Evolutionary conservation across 805 yeast species (phyloP).

Genomic region (Zygotorulaspora chibaensis): DNA sequence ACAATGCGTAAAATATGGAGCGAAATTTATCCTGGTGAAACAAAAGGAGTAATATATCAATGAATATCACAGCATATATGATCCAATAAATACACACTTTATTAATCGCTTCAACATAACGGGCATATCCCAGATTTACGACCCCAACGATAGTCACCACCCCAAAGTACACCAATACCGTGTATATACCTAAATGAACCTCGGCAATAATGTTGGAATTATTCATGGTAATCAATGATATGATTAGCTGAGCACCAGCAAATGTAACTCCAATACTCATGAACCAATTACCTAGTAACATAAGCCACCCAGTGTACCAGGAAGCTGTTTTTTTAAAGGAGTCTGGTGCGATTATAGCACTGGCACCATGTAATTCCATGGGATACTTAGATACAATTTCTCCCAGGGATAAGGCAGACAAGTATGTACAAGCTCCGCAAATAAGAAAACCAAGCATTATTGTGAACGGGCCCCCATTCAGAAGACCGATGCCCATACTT

Average conservation of each 20-base stretch:
- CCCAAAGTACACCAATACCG: conserved; percentile 52
- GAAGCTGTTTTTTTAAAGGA: conserved; percentile 54
- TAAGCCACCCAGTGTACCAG: conserved; percentile 78
- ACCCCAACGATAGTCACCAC: conserved; percentile 58
- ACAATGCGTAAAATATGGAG: conserved; percentile 53
- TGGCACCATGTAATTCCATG: conserved; percentile 71
- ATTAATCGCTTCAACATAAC: conserved; percentile 58
- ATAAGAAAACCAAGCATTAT: conserved; percentile 71
- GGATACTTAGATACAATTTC: conserved; percentile 78
- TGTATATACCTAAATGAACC: conserved; percentile 47
- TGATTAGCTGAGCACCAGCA: conserved; percentile 70
- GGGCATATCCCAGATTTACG: conserved; percentile 57
- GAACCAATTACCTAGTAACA: conserved; percentile 72
- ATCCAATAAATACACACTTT: conserved; percentile 73
- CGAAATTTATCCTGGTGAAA: conserved; percentile 54
- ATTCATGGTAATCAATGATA: conserved; percentile 61
- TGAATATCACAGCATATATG: conserved; percentile 60
- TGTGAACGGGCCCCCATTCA: conserved; percentile 75
- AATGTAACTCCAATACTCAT: conserved; percentile 69
- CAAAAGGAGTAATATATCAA: conserved; percentile 57
- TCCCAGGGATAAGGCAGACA: conserved; percentile 67
- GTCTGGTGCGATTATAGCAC: conserved; percentile 62
- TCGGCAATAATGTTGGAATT: conserved; percentile 48
- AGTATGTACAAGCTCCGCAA: conserved; percentile 57
- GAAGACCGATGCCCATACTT: conserved; percentile 63